Conservation (phyloP, 345 rosid species). For the Eucalyptus sideroxylon region DNA sequence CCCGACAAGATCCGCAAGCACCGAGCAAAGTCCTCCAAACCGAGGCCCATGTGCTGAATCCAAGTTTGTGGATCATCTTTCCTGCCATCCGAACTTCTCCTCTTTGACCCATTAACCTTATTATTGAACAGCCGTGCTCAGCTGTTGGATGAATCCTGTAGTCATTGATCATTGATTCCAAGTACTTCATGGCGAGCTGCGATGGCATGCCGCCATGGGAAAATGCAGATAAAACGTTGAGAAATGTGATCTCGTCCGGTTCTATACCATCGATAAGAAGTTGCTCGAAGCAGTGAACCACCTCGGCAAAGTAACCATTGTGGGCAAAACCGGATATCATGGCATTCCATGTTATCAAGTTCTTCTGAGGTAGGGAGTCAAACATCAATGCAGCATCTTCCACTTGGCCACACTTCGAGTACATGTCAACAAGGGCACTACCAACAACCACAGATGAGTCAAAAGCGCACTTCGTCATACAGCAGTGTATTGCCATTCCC, state of each 20-base stretch:
- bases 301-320: constrained; percentile 39
- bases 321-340: constrained; percentile 70
- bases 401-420: constrained; percentile 65
- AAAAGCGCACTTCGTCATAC: constrained; percentile 20
- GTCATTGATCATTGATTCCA: constrained; percentile 51
- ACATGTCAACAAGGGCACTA: constrained; percentile 72
- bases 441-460: constrained; percentile 44
- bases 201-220: constrained; percentile 31
- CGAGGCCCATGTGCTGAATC: constrained; percentile 21
- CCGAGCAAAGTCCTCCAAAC: constrained; percentile 75
- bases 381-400: constrained; percentile 41
- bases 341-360: constrained; percentile 65
- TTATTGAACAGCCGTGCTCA: constrained; percentile 68
- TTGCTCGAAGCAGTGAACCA: constrained; percentile 29
- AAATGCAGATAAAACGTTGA: constrained; percentile 55
- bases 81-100: constrained; percentile 30
- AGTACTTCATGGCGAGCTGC: constrained; percentile 18
- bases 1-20: constrained; percentile 35
- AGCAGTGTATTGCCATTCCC: constrained; percentile 59
- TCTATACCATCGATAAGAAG: constrained; percentile 26
- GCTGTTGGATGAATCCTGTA: constrained; percentile 42
- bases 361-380: constrained; percentile 28
- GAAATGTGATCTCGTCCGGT: constrained; percentile 67
- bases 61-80: constrained; percentile 30
- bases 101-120: constrained; percentile 48